Percentiles rank a stretch among this genome's conserved stretches.
These are phyloP conservation scores for Angophora floribunda DNA, from an alignment of 345 rosid genomes.

Conservation along the genomic window DNA sequence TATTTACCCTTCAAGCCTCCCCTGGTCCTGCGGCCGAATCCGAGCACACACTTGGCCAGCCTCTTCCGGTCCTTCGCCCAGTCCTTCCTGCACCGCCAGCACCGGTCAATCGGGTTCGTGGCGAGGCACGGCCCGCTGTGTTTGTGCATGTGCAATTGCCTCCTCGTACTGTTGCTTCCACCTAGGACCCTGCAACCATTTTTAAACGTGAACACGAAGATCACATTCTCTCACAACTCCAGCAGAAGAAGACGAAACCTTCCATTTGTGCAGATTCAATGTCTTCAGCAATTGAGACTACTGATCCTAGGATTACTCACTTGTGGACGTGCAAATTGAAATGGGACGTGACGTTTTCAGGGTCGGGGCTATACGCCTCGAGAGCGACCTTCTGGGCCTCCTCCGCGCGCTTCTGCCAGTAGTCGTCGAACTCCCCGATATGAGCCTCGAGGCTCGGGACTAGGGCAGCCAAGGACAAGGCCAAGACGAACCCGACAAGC, in stretches of 20 bases:
- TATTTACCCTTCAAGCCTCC: slow-evolving; percentile 50
- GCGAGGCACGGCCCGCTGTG: slow-evolving; percentile 9
- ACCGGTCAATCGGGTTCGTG: slow-evolving; percentile 34
- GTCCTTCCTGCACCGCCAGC: slow-evolving; percentile 30
- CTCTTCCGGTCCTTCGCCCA: slow-evolving; percentile 33
- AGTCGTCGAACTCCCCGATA: slow-evolving; percentile 18
- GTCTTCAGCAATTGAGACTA: not conserved
- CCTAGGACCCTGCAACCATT: not conserved
- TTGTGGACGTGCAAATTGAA: slow-evolving; percentile 10
- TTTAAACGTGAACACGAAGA: not conserved
- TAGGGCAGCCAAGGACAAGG: not conserved
- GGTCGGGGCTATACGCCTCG: slow-evolving; percentile 20
- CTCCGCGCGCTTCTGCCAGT: slow-evolving; percentile 19
- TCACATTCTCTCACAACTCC: not conserved
- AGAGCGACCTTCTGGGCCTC: slow-evolving; percentile 9
- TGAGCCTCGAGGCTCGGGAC: slow-evolving; percentile 6
- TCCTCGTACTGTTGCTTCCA: slow-evolving; percentile 14
- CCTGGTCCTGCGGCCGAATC: slow-evolving; percentile 54
- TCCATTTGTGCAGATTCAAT: not conserved
- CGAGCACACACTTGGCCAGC: slow-evolving; percentile 49
- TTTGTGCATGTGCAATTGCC: not conserved
- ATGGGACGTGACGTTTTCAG: slow-evolving; percentile 5
- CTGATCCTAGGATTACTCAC: not conserved
- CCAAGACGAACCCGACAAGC: not conserved
- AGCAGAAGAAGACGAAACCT: not conserved